These are phyloP conservation scores for Gnetum montanum DNA, from an alignment of 75 land plant genomes.

Conservation along the genomic window DNA sequence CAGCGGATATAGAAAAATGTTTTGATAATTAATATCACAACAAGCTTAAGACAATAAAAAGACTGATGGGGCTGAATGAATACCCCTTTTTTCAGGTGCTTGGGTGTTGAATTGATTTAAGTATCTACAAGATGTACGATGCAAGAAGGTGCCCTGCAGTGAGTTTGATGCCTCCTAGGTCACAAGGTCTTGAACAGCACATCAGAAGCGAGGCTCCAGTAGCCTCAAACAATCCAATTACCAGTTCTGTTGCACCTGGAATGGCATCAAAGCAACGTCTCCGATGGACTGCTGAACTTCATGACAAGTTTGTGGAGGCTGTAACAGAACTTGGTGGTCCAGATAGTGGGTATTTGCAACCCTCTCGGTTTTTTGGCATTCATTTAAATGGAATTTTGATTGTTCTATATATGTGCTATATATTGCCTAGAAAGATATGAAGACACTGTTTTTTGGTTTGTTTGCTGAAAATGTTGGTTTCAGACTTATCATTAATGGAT, in stretches of 20 bases:
- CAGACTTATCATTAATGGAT: too few relatives aligned
- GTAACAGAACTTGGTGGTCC: conserved; percentile 32
- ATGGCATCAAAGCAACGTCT: conserved; percentile 22
- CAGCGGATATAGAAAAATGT: too few relatives aligned
- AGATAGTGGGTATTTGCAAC: conserved; percentile 21
- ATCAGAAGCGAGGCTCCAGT: neutral
- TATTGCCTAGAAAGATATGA: too few relatives aligned
- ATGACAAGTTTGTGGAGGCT: conserved; percentile 28
- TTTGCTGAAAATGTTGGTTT: too few relatives aligned
- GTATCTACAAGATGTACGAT: conserved; percentile 4
- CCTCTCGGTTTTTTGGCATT: neutral
- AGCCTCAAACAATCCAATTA: conserved; percentile 4
- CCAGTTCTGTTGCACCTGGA: conserved; percentile 6
- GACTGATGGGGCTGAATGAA: too few relatives aligned
- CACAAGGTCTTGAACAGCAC: conserved; percentile 6
- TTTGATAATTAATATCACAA: too few relatives aligned
- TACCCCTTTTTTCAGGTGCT: too few relatives aligned
- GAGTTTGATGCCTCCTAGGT: conserved; percentile 10
- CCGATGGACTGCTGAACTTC: conserved; percentile 28
- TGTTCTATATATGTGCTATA: neutral
- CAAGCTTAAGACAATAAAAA: too few relatives aligned
- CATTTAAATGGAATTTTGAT: neutral
- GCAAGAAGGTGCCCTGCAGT: conserved; percentile 8
- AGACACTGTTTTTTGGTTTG: too few relatives aligned
- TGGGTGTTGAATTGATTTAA: too few relatives aligned